These are phyloP conservation scores for Papiliotrema flavescens DNA, from an alignment of 1,284 basidiomycete species.

Conservation along the genomic window DNA sequence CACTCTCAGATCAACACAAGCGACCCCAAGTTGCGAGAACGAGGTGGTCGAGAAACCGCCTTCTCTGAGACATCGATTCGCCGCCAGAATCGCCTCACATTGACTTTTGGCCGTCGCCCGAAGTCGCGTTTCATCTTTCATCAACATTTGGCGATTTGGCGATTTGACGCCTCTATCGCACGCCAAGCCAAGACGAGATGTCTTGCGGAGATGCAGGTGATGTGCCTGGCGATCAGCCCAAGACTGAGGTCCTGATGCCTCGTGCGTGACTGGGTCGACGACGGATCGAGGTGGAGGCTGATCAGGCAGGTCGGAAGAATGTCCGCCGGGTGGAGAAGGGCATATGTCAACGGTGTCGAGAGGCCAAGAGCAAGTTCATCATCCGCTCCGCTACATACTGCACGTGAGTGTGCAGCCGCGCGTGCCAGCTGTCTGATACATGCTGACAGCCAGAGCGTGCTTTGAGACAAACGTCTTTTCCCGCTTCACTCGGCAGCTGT, in stretches of 20 bases:
- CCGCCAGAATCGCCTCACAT: too few species aligned
- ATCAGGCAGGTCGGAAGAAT: slow-evolving; percentile 16
- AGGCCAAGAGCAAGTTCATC: slow-evolving; percentile 29
- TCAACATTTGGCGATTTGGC: too few species aligned
- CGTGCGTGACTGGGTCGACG: slow-evolving; percentile 19
- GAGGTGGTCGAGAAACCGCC: too few species aligned
- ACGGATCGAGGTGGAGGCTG: neutral
- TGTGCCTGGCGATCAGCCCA: slow-evolving; percentile 10
- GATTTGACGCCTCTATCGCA: too few species aligned
- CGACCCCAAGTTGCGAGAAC: too few species aligned
- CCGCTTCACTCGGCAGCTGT: slow-evolving; percentile 26
- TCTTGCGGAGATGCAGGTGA: slow-evolving; percentile 32
- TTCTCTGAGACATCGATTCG: too few species aligned
- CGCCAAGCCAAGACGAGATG: slow-evolving; percentile 18
- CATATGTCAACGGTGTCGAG: slow-evolving; percentile 35
- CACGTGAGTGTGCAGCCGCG: slow-evolving; percentile 20
- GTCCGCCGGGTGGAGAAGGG: slow-evolving; percentile 24
- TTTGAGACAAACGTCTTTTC: slow-evolving; percentile 24
- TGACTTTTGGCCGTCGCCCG: too few species aligned
- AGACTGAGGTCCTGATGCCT: slow-evolving; percentile 30
- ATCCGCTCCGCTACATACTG: slow-evolving; percentile 38
- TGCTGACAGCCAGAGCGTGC: slow-evolving; percentile 22
- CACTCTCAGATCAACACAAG: too few species aligned
- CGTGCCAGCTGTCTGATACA: slow-evolving; percentile 2
- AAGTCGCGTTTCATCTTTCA: too few species aligned